Evolutionary conservation across 805 yeast genomes (phyloP).

Genomic region (Candida golubevii): DNA sequence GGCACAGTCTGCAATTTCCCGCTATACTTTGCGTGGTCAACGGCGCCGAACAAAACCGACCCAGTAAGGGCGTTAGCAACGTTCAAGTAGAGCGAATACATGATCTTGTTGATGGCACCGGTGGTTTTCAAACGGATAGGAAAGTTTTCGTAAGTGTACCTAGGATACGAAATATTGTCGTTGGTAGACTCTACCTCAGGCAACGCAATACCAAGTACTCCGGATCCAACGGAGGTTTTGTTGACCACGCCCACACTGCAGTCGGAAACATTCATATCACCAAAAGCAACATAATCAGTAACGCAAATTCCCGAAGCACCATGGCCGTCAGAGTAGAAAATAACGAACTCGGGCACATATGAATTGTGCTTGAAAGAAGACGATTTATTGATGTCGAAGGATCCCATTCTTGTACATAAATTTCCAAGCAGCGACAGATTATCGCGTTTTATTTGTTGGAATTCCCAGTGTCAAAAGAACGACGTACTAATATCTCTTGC

Average conservation of each 20-base stretch:
- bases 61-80: constrained; percentile 25
- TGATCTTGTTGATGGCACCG: constrained; percentile 52
- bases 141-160: constrained; percentile 50
- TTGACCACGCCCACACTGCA: constrained; percentile 74
- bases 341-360: constrained; percentile 38
- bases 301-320: constrained; percentile 54
- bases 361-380: constrained; percentile 35
- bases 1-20: constrained; percentile 32
- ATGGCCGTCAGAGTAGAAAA: constrained; percentile 46
- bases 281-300: constrained; percentile 51
- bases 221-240: constrained; percentile 55
- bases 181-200: constrained; percentile 62
- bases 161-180: constrained; percentile 2
- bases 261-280: constrained; percentile 39
- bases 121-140: constrained; percentile 56
- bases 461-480: too few species aligned
- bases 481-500: too few species aligned
- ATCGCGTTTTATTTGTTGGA: not conserved
- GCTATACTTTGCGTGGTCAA: constrained; percentile 37
- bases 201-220: constrained; percentile 74
- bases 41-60: constrained; percentile 38
- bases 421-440: not conserved
- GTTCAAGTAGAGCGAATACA: constrained; percentile 62
- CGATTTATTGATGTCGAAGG: constrained; percentile 41
- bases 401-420: constrained; percentile 42